Evolutionary conservation across 169 alveolate genomes (phyloP), one percentile per base, ranked within the genome.

Genomic region (Cryptosporidium bovis): DNA sequence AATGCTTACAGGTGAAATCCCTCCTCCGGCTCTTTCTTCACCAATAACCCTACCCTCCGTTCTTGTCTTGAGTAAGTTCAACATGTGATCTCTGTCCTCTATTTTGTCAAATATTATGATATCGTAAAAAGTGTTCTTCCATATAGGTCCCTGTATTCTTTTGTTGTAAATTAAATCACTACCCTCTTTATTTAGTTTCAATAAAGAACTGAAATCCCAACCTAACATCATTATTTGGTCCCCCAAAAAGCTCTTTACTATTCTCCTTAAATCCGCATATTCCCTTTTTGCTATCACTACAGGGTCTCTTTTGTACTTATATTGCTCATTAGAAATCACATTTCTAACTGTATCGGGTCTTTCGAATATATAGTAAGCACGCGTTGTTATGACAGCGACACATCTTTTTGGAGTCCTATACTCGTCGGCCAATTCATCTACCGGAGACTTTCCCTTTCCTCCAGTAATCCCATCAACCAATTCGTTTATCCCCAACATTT

Each of bases 71-170:
- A 69, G 51, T 16, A 60, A 36, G 31, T 29, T 51, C n/a, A 77
- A 7, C 87, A 77, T 77, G 15, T 77, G 66, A 18, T 77, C 87
- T 77, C 87, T 77, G 50, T 77, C 87, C 8, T 62, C 69, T 29
- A 77, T 77, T 46, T 77, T 77, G 16, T 77, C 87, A 60, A 56
- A 77, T 20, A 77, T 77, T 13, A 77, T 36, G 18, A 77, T 77
- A 20, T 77, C 87, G 36, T 77, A 77, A 13, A 77, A 34, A 29
- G 87, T 77, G 6, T 15, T 44, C 34, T 33, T 60, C 69, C 71
- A 77, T 55, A 51, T 31, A 71, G 60, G 60, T 51, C 40, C 40
- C 51, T 64, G 27, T 8, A 64, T 64, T 24, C 20, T 64, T 34
- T 31, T 2, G 29, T 8, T 18, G 48, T 40, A 1, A 8, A 40